A percentile compares a stretch with the other conserved stretches of the same genome.
These are phyloP conservation scores for Straminergon stramineum DNA, from an alignment of 225 moss, liverwort and hornwort genomes.

Conservation along the genomic window DNA sequence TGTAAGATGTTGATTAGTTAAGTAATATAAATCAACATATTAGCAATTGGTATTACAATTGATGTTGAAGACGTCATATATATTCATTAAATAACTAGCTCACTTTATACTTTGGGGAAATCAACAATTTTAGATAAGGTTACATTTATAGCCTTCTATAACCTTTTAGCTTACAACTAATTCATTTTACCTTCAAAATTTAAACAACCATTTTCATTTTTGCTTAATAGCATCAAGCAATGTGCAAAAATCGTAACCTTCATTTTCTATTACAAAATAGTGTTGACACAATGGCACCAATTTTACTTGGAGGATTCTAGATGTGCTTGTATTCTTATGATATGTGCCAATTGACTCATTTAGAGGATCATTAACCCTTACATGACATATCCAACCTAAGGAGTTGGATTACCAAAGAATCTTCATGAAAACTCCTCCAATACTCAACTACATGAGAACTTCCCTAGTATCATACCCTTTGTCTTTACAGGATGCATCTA, in stretches of 20 bases:
- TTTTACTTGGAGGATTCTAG: neutral
- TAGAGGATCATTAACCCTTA: neutral
- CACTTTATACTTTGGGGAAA: neutral
- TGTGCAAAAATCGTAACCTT: neutral
- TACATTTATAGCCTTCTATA: neutral
- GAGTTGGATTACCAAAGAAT: neutral
- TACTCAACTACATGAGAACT: neutral
- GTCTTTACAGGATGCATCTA: neutral
- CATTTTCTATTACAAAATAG: neutral
- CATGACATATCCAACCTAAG: accelerated
- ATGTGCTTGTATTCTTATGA: neutral
- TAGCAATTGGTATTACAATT: neutral
- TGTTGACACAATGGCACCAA: neutral
- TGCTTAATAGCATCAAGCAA: neutral
- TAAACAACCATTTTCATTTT: neutral
- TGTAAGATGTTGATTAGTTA: neutral
- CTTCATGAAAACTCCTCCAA: accelerated
- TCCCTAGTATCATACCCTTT: neutral
- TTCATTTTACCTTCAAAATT: neutral
- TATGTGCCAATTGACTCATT: neutral
- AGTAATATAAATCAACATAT: neutral
- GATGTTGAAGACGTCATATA: neutral
- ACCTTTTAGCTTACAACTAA: neutral
- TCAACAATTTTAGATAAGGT: neutral
- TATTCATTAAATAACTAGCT: neutral